Percentiles rank a stretch among this genome's conserved stretches.
Evolutionary conservation across 169 alveolate species (phyloP).

Genomic region (Plasmodium vivax): DNA sequence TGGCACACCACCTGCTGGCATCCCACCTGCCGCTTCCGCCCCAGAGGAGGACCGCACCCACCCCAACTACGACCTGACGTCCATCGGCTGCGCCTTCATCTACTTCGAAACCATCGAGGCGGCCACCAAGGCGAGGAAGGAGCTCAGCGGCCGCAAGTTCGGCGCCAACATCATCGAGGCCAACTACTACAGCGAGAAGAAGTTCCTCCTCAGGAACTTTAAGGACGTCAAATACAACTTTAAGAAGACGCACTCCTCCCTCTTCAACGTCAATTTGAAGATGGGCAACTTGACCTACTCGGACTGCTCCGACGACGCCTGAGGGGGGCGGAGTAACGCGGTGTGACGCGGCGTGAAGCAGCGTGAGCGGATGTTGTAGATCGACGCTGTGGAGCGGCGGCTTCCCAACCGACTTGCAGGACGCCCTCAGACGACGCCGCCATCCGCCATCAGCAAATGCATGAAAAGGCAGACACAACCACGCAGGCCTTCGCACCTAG

Average conservation of each 20-base stretch:
- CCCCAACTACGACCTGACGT: constrained; percentile 51
- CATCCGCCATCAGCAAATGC: no score
- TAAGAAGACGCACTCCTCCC: constrained; percentile 61
- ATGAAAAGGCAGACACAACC: no score
- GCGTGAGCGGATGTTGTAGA: no score
- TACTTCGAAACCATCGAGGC: constrained; percentile 78
- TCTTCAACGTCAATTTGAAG: constrained; percentile 32
- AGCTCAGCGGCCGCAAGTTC: constrained; percentile 81
- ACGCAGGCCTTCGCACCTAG: no score
- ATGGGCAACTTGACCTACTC: constrained; percentile 44
- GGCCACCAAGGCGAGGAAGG: constrained; percentile 82
- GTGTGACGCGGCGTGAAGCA: no score
- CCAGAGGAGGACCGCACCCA: constrained; percentile 66
- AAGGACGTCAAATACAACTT: constrained; percentile 79
- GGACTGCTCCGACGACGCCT: constrained; percentile 44
- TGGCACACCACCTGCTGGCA: no score
- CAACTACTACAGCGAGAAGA: constrained; percentile 78
- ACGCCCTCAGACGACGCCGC: no score
- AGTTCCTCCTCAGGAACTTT: constrained; percentile 67
- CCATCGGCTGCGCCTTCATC: constrained; percentile 82
- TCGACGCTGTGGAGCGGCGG: no score
- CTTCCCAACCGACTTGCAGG: no score
- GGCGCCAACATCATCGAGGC: constrained; percentile 83
- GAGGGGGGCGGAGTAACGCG: neutral
- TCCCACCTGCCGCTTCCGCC: no score